Percentiles rank a stretch among this genome's conserved stretches.
Conservation (phyloP, 2,329 filamentous ascomycete genomes). For the Trichoderma arundinaceum region DNA sequence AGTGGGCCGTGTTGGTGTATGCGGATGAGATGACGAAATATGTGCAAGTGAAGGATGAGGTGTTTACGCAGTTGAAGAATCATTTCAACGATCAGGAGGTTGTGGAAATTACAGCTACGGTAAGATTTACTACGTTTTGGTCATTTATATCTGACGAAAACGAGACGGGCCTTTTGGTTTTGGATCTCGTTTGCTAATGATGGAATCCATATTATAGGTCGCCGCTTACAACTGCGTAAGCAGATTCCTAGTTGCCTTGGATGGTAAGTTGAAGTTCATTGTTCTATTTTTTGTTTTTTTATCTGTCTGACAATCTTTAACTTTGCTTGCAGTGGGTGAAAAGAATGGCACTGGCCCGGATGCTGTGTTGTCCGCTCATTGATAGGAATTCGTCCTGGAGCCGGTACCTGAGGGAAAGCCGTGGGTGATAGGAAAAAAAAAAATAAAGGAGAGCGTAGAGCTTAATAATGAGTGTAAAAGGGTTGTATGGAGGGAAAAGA, state of each 20-base stretch:
- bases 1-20: slow-evolving; percentile 73
- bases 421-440: not conserved
- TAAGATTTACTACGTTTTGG: slow-evolving; percentile 45
- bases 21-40: slow-evolving; percentile 84
- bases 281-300: slow-evolving; percentile 22
- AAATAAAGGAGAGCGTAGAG: not conserved
- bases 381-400: slow-evolving; percentile 21
- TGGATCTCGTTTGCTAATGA: not conserved
- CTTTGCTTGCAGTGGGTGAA: slow-evolving; percentile 56
- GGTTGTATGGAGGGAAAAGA: not conserved
- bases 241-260: slow-evolving; percentile 79
- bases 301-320: slow-evolving; percentile 31
- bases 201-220: slow-evolving; percentile 45
- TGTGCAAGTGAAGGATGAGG: slow-evolving; percentile 70
- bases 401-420: not conserved
- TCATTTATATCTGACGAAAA: not conserved
- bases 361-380: slow-evolving; percentile 44
- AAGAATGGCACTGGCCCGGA: slow-evolving; percentile 60
- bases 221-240: slow-evolving; percentile 86
- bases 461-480: not conserved
- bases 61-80: slow-evolving; percentile 67
- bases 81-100: slow-evolving; percentile 73
- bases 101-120: slow-evolving; percentile 80
- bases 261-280: slow-evolving; percentile 59
- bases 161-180: not conserved